phyloP scores from a whole-genome alignment of 2,329 filamentous ascomycete species.

The Aspergillus uvarum region DNA sequence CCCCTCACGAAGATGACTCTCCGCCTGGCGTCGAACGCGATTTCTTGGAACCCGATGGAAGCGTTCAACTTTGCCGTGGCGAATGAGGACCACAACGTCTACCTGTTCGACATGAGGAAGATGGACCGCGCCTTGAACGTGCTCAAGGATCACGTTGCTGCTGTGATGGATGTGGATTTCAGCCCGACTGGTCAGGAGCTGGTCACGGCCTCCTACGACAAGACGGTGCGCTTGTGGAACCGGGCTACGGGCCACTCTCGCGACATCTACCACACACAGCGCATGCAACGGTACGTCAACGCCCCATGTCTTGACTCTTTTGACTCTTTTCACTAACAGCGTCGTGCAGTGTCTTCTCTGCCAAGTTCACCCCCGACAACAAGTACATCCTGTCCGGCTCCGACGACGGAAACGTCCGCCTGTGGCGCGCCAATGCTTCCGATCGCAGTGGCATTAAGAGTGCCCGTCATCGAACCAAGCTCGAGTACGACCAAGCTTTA shows the following conservation, averaged over 20 bases:
- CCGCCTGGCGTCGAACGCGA: slow-evolving; percentile 76
- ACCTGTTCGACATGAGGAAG: slow-evolving; percentile 92
- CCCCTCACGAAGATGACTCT: slow-evolving; percentile 79
- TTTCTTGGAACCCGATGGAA: slow-evolving; percentile 96
- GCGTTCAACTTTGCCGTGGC: slow-evolving; percentile 92
- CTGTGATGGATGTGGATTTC: slow-evolving; percentile 96
- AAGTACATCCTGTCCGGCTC: slow-evolving; percentile 87
- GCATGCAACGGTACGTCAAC: slow-evolving; percentile 70
- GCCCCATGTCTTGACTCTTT: neutral
- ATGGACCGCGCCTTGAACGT: slow-evolving; percentile 85
- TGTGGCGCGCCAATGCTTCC: slow-evolving; percentile 88
- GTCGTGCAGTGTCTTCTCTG: slow-evolving; percentile 68
- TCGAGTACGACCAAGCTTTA: slow-evolving; percentile 88
- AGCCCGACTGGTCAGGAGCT: slow-evolving; percentile 92
- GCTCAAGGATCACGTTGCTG: slow-evolving; percentile 82
- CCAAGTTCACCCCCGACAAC: slow-evolving; percentile 81
- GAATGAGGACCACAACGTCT: slow-evolving; percentile 90
- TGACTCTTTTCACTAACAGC: slow-evolving; percentile 14
- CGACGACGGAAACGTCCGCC: slow-evolving; percentile 85
- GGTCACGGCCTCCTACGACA: slow-evolving; percentile 84
- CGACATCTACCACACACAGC: slow-evolving; percentile 95
- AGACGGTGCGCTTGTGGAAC: slow-evolving; percentile 83
- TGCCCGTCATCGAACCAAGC: slow-evolving; percentile 76
- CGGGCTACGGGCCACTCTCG: slow-evolving; percentile 77
- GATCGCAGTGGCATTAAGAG: slow-evolving; percentile 82